Conservation (phyloP, 306 rosid species). For the Vachellia collinsii region DNA sequence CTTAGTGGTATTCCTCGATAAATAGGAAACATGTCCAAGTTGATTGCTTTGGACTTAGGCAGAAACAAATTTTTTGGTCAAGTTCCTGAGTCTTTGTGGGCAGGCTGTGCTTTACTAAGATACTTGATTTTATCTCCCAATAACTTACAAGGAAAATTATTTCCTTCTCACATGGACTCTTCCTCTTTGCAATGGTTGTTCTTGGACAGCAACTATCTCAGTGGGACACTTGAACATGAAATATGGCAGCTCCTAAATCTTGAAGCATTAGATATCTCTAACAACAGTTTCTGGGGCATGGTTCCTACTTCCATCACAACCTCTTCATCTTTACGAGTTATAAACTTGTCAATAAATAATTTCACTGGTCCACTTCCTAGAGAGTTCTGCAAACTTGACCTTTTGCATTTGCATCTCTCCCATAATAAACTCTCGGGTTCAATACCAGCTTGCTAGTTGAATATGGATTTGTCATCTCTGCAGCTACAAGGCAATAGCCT, state of each 20-base stretch:
- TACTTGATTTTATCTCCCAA: background rate
- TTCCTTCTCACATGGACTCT: background rate
- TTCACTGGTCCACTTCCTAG: background rate
- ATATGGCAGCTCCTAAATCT: background rate
- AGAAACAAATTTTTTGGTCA: background rate
- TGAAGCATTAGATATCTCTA: background rate
- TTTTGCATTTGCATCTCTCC: background rate
- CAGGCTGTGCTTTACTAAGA: background rate
- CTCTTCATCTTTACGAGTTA: background rate
- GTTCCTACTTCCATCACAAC: background rate
- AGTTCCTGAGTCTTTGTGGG: conserved; percentile 6
- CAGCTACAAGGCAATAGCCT: too few relatives aligned
- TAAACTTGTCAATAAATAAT: background rate
- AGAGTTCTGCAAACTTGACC: background rate
- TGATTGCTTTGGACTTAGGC: background rate
- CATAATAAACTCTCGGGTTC: too few relatives aligned
- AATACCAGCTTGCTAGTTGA: too few relatives aligned
- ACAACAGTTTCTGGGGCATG: background rate
- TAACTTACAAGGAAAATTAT: background rate
- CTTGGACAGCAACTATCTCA: background rate
- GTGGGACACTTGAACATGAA: background rate
- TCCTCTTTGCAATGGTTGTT: background rate
- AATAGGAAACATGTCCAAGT: conserved; percentile 1
- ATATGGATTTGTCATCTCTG: too few relatives aligned
- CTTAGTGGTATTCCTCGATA: background rate